Evolutionary conservation across 2,329 filamentous ascomycete genomes (phyloP), one percentile per base, ranked within the genome.

Genomic region (Thelonectria olida): DNA sequence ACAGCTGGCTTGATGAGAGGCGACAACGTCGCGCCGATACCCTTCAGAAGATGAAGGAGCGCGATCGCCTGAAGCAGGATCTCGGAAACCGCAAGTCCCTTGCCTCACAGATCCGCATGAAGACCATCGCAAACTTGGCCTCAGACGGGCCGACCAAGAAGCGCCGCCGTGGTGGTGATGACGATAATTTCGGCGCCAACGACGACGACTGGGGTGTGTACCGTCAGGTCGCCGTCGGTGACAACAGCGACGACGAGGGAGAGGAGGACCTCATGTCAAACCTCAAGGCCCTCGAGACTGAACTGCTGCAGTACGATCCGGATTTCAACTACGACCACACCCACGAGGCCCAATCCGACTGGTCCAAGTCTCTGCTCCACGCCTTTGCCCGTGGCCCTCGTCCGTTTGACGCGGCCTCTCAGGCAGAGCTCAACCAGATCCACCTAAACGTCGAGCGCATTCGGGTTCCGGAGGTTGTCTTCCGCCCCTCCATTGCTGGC

Each of bases 141-240:
- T 94, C 95, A 0, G 96, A 99, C 76, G 89, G 88, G 6, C 93
- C 95, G 1, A 82, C 85, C 66, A 93, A 94, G 76, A 96, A 97
- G 78, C 88, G 95, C 58, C 85, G 93, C 13, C 89, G 94, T 17
- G 93, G 93, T 7, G 92, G 90, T 4, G 95, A 98, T 74, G 96
- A 99, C 71, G 96, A 99, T 74, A 93, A 92, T 62, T 99, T 99
- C 74, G 96, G 96, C 58, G 94, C 94, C 50, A 95, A 99, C 76
- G 96, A 99, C 73, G 94, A 96, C 58, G 96, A 99, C 76, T 99
- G 96, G 96, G 93, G 93, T 59, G 93, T 99, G 13, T 99, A 99
- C 78, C 90, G 96, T 54, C 92, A 92, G 39, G 96, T 98, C 58
- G 92, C 93, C 2, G 93, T 92, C 1, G 93, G 93, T 51, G 90